Evolutionary conservation across 2,329 filamentous ascomycete species (phyloP), one percentile per base, ranked within the genome.

Genomic region (Claviceps paspali): DNA sequence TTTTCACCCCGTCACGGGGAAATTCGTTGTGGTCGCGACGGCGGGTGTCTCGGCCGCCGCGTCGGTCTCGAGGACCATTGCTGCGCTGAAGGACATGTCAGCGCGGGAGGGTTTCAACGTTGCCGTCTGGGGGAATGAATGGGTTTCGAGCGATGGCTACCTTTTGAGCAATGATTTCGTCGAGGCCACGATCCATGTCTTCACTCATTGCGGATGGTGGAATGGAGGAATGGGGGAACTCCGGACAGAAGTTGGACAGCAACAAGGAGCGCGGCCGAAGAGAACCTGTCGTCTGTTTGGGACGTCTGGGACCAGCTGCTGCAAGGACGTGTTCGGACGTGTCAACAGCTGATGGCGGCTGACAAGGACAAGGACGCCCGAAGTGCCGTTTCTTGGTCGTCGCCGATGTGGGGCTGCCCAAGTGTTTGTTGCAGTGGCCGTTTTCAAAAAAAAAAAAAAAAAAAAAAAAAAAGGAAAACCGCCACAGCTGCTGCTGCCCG

Each of bases 1-100:
- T 92, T 86, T 79, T 87, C 57, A 88, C 73, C 62, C 83, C 83
- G 63, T 91, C 83, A 63, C 82, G 79, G 53, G 82, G 80, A 50
- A 71, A 79, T 27, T 64, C 59, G 29, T 55, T 55, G 38, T 59
- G 59, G 26, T 60, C 53, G 34, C 51, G 49, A 42, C 48, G 48
- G 30, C 48, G 52, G 33, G 50, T 47, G 38, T 53, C 57, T 38
- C 56, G 54, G 43, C 57, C 53, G 41, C 54, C 51, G 36, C 58
- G 54, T 39, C 55, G 49, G 47, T 54, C 56, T 43, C 57, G 55
- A 49, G 56, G 47, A 40, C 52, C 52, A 46, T 52, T 57, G 50
- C 47, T 52, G 41, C 50, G 52, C 50, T 56, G 38, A 8, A 21
- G 11, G 6, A 14, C 19, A 4, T 9, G 36, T 42, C 30, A 45